Conservation (phyloP, 2,329 filamentous ascomycete genomes). For the Xenosphaeropsis pyriputrescens region DNA sequence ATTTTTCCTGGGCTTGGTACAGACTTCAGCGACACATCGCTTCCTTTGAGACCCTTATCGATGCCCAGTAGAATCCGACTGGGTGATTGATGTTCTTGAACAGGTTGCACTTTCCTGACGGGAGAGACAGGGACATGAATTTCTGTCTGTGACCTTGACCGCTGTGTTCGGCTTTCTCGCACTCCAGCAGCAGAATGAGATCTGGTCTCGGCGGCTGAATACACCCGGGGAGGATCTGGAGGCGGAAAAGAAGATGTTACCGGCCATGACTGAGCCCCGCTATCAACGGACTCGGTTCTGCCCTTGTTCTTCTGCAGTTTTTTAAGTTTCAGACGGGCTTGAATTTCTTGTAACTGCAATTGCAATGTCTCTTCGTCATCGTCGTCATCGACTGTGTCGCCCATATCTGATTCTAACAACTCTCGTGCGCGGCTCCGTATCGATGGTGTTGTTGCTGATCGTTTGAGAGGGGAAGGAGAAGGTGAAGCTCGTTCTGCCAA, state of each 20-base stretch:
- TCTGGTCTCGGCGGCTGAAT: slow-evolving; percentile 11
- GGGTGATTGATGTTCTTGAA: slow-evolving; percentile 53
- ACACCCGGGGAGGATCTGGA: background rate
- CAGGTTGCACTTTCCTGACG: slow-evolving; percentile 41
- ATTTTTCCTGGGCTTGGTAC: slow-evolving; percentile 35
- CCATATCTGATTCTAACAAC: slow-evolving; percentile 15
- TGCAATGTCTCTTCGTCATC: slow-evolving; percentile 83
- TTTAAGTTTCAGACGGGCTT: slow-evolving; percentile 78
- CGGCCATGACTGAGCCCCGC: too few relatives aligned
- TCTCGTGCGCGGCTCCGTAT: slow-evolving; percentile 7
- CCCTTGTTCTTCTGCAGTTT: slow-evolving; percentile 57
- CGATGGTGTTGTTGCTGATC: slow-evolving; percentile 10
- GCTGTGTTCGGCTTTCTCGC: slow-evolving; percentile 10
- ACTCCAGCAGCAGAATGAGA: slow-evolving; percentile 11
- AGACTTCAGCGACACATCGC: slow-evolving; percentile 73
- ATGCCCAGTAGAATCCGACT: slow-evolving; percentile 72
- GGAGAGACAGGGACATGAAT: slow-evolving; percentile 67
- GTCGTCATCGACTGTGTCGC: slow-evolving; percentile 31
- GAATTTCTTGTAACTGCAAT: slow-evolving; percentile 74
- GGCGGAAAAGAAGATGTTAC: too few relatives aligned
- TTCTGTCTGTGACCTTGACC: slow-evolving; percentile 18
- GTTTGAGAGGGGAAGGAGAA: slow-evolving; percentile 50
- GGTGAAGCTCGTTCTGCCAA: slow-evolving; percentile 52
- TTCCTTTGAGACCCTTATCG: slow-evolving; percentile 70
- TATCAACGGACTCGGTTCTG: too few relatives aligned